Percentiles rank a stretch among this genome's conserved stretches.
These are phyloP conservation scores for Trametes sp. DNA, from an alignment of 1,284 basidiomycete species.

Conservation along the genomic window DNA sequence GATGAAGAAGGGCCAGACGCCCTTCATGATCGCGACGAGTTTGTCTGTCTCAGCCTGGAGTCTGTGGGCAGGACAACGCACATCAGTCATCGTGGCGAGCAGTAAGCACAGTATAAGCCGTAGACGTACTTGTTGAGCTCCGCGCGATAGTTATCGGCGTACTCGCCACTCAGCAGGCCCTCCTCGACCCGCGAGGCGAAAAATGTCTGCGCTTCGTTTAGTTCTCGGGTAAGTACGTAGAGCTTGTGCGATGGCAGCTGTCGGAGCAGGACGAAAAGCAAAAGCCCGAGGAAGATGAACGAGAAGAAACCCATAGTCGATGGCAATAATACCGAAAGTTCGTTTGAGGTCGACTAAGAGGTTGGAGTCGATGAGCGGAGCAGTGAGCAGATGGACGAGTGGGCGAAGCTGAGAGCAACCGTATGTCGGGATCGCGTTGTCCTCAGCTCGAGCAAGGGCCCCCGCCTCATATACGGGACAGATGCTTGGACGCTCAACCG, in stretches of 20 bases:
- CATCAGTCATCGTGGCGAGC: background rate
- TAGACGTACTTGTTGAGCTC: constrained; percentile 3
- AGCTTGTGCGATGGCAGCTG: constrained; percentile 15
- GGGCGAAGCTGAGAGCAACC: background rate
- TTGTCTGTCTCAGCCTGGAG: constrained; percentile 1
- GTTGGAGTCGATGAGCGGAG: background rate
- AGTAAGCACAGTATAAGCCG: background rate
- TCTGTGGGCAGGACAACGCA: background rate
- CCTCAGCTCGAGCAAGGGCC: background rate
- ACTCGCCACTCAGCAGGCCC: constrained; percentile 1
- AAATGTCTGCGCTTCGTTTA: constrained; percentile 6
- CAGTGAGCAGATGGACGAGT: background rate
- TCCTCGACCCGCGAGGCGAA: constrained; percentile 1
- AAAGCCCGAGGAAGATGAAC: background rate
- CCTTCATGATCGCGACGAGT: background rate
- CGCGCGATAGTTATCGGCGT: constrained; percentile 1
- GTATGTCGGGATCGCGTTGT: background rate
- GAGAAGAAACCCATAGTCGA: constrained; percentile 1
- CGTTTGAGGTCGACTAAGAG: background rate
- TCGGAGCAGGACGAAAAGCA: constrained; percentile 10
- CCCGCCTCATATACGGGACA: constrained; percentile 7
- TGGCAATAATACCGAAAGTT: too few species aligned
- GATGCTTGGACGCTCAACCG: background rate
- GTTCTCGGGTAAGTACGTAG: constrained; percentile 5
- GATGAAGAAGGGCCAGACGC: constrained; percentile 7